Evolutionary conservation across 495 filamentous ascomycete species (phyloP), one percentile per base, ranked within the genome.

Genomic region (Tuber calosporum): DNA sequence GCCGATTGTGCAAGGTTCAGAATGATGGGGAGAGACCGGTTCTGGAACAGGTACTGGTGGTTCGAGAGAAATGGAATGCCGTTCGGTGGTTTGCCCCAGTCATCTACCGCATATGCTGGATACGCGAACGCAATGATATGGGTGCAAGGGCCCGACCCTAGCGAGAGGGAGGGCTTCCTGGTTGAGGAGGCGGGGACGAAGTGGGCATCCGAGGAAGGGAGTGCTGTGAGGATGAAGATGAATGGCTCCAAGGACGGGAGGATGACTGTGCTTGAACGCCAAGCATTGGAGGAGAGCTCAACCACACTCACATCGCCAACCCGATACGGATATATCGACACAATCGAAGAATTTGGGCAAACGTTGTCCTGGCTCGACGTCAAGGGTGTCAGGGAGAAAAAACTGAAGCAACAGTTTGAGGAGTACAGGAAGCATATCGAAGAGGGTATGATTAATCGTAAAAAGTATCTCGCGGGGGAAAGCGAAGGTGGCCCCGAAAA

Each of bases 11-110:
- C 93, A 53, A 90, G 95, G 69, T 97, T 93, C 20, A 89, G 90
- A 72, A 89, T 93, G 70, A 86, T 99, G 17, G 95, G 95, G 66
- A 92, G 93, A 75, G 95, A 99, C 82, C 88, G 95, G 37, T 99
- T 96, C 85, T 97, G 92, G 89, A 99, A 98, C 81, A 91, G 93
- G 34, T 99, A 98, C 81, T 97, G 93, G 86, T 99, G 94, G 94
- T 97, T 97, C 81, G 95, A 99, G 83, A 91, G 94, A 48, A 99
- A 98, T 80, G 95, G 93, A 39, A 97, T 98, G 95, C 96, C 95
- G 1, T 97, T 92, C 81, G 93, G 85, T 67, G 96, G 96, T 2
- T 85, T 97, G 73, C 94, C 93, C 0, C 86, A 87, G 75, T 95
- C 92, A 83, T 97, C 93, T 7, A 98, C 93, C 5, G 90, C 93